Conservation (phyloP, 1,284 basidiomycete species). For the Papiliotrema fonsecae region DNA sequence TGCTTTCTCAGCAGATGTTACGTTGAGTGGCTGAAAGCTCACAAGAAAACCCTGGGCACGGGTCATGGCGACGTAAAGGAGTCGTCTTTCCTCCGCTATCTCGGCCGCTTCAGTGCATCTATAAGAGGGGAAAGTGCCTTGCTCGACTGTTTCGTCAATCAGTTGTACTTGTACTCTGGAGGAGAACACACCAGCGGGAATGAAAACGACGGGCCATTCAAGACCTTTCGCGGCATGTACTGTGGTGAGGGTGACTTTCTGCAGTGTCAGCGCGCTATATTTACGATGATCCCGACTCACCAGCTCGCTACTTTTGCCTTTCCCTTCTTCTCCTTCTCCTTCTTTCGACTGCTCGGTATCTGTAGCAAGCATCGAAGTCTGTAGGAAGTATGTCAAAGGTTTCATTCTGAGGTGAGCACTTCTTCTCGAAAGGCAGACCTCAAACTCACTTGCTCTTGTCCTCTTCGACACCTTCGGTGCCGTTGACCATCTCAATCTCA, state of each 20-base stretch:
- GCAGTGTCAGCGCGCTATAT: conserved; percentile 5
- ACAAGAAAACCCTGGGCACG: conserved; percentile 70
- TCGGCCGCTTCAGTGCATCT: conserved; percentile 60
- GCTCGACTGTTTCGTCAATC: conserved; percentile 55
- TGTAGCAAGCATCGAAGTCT: conserved; percentile 78
- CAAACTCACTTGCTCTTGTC: conserved; percentile 1
- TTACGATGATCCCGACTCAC: conserved; percentile 41
- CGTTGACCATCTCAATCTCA: conserved; percentile 16
- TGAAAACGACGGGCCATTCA: conserved; percentile 69
- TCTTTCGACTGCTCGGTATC: conserved; percentile 59
- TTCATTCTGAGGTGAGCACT: conserved; percentile 52
- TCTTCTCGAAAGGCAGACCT: not conserved
- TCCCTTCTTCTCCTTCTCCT: too few species aligned
- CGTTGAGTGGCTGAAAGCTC: conserved; percentile 6
- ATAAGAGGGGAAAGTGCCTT: conserved; percentile 73
- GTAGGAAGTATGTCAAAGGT: conserved; percentile 72
- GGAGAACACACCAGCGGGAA: conserved; percentile 38
- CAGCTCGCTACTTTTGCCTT: conserved; percentile 58
- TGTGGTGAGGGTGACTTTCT: conserved; percentile 83
- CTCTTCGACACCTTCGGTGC: not conserved
- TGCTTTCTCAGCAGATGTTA: conserved; percentile 3
- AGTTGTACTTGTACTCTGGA: not conserved
- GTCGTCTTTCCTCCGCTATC: conserved; percentile 72
- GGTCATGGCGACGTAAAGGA: conserved; percentile 88
- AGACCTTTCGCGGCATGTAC: conserved; percentile 88